Evolutionary conservation across 495 filamentous ascomycete species (phyloP).

Genomic region (Daldinia grandis): DNA sequence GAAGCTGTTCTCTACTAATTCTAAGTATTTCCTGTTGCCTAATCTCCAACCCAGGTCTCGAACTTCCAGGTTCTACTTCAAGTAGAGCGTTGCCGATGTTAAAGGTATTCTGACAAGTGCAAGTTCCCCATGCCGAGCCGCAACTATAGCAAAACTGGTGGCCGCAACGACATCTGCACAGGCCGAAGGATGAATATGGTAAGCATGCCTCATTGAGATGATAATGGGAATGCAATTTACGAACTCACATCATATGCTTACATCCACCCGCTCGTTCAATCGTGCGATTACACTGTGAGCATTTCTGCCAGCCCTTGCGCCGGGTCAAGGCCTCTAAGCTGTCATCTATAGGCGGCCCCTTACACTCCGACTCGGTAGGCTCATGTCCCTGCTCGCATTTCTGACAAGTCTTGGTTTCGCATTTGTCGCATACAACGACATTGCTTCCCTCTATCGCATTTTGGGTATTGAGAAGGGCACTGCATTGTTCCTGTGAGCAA

Average conservation of each 20-base stretch:
- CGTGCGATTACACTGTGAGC: slow-evolving; percentile 7
- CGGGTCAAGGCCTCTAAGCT: neutral
- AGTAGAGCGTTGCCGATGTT: no score
- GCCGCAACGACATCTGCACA: slow-evolving; percentile 17
- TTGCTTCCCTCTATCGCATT: neutral
- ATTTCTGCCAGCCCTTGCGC: neutral
- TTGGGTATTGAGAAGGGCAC: neutral
- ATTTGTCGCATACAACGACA: slow-evolving; percentile 11
- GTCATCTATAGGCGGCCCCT: neutral
- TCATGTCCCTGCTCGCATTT: slow-evolving; percentile 16
- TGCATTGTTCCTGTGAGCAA: slow-evolving; percentile 16
- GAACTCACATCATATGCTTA: slow-evolving; percentile 18
- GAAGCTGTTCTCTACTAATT: neutral
- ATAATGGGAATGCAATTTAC: neutral
- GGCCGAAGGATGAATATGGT: neutral
- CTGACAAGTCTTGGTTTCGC: slow-evolving; percentile 11
- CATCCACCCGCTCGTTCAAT: slow-evolving; percentile 3
- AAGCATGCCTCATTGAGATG: neutral
- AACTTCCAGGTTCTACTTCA: no score
- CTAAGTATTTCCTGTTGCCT: neutral
- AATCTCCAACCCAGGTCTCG: no score
- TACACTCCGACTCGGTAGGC: neutral
- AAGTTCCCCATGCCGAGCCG: neutral
- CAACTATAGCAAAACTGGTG: slow-evolving; percentile 11
- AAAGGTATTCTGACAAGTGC: no score